phyloP scores from a whole-genome alignment of 2,329 filamentous ascomycete genomes.

The Thielaviopsis musarum region DNA sequence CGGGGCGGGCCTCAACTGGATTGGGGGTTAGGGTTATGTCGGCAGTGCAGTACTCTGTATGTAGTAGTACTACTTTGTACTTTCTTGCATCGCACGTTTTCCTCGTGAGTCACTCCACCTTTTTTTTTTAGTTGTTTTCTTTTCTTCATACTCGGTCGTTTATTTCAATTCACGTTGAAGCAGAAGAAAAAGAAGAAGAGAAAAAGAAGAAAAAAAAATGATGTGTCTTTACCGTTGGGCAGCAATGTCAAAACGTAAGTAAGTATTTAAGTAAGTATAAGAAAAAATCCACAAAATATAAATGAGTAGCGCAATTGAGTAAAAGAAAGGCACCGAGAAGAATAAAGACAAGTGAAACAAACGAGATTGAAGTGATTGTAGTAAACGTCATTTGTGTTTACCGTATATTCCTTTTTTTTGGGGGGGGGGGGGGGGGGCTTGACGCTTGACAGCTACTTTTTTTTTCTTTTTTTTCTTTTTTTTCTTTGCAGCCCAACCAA shows the following conservation, averaged over 20 bases:
- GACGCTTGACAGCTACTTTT: too few relatives aligned
- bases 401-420: too few relatives aligned
- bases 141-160: neutral
- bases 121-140: neutral
- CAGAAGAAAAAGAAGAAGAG: slow-evolving; percentile 1
- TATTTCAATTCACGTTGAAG: neutral
- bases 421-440: too few relatives aligned
- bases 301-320: too few relatives aligned
- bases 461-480: too few relatives aligned
- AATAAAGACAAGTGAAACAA: neutral
- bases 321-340: neutral
- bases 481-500: neutral
- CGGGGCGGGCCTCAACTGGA: too few relatives aligned
- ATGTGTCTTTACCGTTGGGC: neutral
- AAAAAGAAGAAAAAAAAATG: slow-evolving; percentile 11
- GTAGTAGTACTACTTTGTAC: neutral
- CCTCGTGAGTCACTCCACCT: neutral
- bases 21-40: too few relatives aligned
- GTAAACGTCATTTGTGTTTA: too few relatives aligned
- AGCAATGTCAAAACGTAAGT: too few relatives aligned
- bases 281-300: too few relatives aligned
- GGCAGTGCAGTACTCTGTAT: too few relatives aligned
- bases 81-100: neutral
- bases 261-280: too few relatives aligned
- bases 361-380: neutral